Percentiles rank a stretch among this genome's conserved stretches.
Evolutionary conservation across 495 filamentous ascomycete species (phyloP).

Genomic region (Aspergillus baeticus): DNA sequence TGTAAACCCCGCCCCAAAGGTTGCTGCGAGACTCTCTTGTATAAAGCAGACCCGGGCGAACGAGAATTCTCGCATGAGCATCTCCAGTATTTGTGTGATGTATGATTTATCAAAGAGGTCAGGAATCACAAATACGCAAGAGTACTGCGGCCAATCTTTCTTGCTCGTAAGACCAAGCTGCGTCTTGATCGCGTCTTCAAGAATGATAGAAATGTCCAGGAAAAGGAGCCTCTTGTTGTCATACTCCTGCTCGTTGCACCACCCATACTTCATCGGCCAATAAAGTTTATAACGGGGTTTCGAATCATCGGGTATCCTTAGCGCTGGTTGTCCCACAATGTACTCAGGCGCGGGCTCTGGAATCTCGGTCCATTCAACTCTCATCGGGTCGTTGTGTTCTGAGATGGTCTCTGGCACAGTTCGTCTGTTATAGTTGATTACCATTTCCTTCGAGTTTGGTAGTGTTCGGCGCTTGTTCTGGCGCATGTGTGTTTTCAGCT

Average conservation of each 20-base stretch:
- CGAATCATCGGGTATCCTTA: conserved; percentile 87
- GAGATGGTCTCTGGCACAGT: conserved; percentile 79
- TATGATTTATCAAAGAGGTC: conserved; percentile 95
- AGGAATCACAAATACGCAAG: conserved; percentile 91
- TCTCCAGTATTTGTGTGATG: conserved; percentile 76
- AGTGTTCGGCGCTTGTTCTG: conserved; percentile 87
- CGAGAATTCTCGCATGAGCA: conserved; percentile 82
- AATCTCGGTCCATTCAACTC: conserved; percentile 96
- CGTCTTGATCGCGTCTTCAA: conserved; percentile 80
- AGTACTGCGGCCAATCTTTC: conserved; percentile 84
- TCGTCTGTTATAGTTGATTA: conserved; percentile 86
- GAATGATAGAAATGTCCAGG: conserved; percentile 79
- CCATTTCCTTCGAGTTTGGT: conserved; percentile 92
- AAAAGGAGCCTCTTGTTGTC: conserved; percentile 69
- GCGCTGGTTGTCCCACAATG: conserved; percentile 77
- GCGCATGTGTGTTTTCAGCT: conserved; percentile 87
- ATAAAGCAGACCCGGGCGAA: conserved; percentile 89
- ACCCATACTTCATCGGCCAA: conserved; percentile 87
- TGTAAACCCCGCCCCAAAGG: conserved; percentile 93
- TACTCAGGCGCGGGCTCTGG: conserved; percentile 62
- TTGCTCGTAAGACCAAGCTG: conserved; percentile 77
- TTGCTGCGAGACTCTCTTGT: conserved; percentile 91
- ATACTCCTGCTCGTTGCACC: conserved; percentile 89
- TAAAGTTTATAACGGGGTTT: conserved; percentile 84
- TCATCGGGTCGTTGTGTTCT: conserved; percentile 88